Evolutionary conservation across 139 green algal genomes (phyloP).

Genomic region (Chlamydomonas incerta): DNA sequence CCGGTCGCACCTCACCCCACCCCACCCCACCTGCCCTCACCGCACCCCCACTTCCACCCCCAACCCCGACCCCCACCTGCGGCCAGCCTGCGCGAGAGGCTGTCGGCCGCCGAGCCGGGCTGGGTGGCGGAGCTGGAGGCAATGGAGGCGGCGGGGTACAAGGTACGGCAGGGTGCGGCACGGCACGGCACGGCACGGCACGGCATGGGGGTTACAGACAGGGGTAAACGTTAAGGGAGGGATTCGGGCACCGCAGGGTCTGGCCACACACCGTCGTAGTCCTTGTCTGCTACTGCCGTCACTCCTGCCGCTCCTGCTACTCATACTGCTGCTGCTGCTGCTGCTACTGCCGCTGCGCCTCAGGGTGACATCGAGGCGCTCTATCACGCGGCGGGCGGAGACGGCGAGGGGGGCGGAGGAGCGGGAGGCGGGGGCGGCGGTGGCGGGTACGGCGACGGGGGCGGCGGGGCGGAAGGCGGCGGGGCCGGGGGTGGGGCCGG

Average conservation of each 20-base stretch:
- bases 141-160: conserved; percentile 61
- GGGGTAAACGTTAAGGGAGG: too few relatives aligned
- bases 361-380: conserved; percentile 78
- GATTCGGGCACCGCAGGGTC: background rate
- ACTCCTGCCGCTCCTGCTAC: background rate
- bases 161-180: conserved; percentile 44
- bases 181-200: too few relatives aligned
- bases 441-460: background rate
- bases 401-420: background rate
- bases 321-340: background rate
- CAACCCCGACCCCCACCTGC: too few relatives aligned
- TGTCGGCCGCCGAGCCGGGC: conserved; percentile 42
- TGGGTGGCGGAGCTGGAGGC: conserved; percentile 81
- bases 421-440: background rate
- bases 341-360: background rate
- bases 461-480: too few relatives aligned
- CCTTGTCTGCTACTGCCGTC: background rate
- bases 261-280: background rate
- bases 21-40: too few relatives aligned
- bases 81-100: conserved; percentile 76
- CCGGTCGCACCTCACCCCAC: too few relatives aligned
- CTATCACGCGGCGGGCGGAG: conserved; percentile 35
- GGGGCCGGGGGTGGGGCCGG: background rate
- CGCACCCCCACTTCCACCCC: too few relatives aligned
- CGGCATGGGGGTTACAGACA: too few relatives aligned